Percentiles rank a stretch among this genome's conserved stretches.
Conservation (phyloP, 2,329 filamentous ascomycete species). For the Zasmidium cellare region DNA sequence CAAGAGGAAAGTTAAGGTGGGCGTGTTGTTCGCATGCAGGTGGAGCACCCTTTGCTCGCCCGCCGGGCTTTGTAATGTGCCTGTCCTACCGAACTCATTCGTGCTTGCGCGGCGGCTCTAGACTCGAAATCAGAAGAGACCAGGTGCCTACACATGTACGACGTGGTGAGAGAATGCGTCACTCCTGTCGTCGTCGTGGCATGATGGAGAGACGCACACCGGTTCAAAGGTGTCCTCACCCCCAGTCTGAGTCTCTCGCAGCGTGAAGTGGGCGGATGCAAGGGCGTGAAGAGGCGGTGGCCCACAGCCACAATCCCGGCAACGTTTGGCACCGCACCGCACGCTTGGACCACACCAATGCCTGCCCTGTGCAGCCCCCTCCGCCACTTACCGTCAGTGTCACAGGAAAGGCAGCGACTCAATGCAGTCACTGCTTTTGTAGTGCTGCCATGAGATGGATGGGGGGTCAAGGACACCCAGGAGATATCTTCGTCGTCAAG, state of each 20-base stretch:
- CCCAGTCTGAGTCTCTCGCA: not conserved
- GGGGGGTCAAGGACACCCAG: too few species aligned
- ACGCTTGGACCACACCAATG: not conserved
- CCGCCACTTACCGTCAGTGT: not conserved
- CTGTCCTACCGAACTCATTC: not conserved
- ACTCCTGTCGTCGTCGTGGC: not conserved
- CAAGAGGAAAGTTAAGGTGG: not conserved
- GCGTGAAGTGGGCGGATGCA: not conserved
- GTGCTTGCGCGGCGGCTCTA: not conserved
- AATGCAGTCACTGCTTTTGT: not conserved
- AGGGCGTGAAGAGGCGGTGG: not conserved
- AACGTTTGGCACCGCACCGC: not conserved
- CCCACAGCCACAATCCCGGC: not conserved
- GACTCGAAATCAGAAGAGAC: not conserved
- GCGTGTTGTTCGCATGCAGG: not conserved
- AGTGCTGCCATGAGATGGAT: not conserved
- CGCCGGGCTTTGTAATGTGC: not conserved
- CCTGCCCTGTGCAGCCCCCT: not conserved
- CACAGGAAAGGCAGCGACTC: not conserved
- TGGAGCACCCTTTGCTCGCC: not conserved
- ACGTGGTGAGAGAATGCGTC: not conserved
- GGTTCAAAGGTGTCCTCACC: not conserved
- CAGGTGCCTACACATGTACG: not conserved
- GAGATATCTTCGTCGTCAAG: too few species aligned
- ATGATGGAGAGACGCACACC: not conserved